Conservation (phyloP, 2,329 filamentous ascomycete species). For the Penicillium sp. region DNA sequence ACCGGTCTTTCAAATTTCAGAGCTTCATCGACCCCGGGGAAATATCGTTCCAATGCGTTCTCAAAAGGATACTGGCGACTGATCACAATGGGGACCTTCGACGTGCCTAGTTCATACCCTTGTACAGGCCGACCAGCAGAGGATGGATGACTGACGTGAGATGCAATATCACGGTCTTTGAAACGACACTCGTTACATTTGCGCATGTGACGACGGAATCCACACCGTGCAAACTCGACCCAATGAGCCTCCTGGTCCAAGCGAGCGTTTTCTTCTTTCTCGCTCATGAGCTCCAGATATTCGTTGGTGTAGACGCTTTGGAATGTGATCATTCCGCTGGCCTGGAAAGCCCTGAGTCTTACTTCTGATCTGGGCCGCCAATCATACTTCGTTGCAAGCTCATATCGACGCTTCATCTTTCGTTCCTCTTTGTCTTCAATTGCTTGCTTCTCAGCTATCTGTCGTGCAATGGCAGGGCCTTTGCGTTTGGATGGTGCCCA, state of each 20-base stretch:
- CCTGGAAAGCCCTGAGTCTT: not conserved
- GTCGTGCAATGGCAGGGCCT: not conserved
- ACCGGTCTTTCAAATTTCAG: not conserved
- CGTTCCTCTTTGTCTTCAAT: not conserved
- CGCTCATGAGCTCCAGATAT: not conserved
- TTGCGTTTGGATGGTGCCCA: conserved; percentile 1
- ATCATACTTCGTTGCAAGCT: not conserved
- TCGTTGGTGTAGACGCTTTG: not conserved
- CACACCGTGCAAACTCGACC: conserved; percentile 6
- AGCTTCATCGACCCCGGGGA: not conserved
- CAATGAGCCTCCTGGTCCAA: conserved; percentile 1
- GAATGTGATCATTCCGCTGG: not conserved
- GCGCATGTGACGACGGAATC: conserved; percentile 9
- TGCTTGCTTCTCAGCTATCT: not conserved
- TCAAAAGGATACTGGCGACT: conserved; percentile 1
- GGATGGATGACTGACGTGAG: not conserved
- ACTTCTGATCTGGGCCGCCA: not conserved
- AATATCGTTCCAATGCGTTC: conserved; percentile 3
- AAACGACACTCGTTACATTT: conserved; percentile 12
- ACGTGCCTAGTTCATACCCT: not conserved
- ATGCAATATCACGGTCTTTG: not conserved
- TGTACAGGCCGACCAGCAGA: too few relatives aligned
- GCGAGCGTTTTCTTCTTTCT: not conserved
- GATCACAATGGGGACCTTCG: not conserved
- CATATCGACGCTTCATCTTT: conserved; percentile 4